These are phyloP conservation scores for Verticillium longisporum DNA, from an alignment of 2,329 filamentous ascomycete genomes.

Conservation along the genomic window DNA sequence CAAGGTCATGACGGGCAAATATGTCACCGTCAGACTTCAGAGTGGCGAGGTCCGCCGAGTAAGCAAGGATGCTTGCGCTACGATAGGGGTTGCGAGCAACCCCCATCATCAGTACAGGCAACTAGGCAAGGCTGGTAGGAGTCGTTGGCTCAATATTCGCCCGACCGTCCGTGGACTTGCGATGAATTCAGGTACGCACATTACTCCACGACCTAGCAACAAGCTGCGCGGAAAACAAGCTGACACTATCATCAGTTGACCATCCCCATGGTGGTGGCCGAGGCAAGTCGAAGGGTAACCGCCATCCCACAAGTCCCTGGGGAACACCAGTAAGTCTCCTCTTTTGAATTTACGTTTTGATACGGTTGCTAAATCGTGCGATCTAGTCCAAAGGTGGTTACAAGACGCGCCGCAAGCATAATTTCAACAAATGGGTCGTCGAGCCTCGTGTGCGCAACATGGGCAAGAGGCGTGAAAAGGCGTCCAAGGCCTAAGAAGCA, in stretches of 20 bases:
- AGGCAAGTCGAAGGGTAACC: slow-evolving; percentile 98
- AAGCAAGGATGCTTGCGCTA: slow-evolving; percentile 87
- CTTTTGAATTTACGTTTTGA: neutral
- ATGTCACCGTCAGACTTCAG: slow-evolving; percentile 79
- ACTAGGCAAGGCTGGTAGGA: slow-evolving; percentile 90
- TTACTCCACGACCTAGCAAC: neutral
- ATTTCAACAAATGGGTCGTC: slow-evolving; percentile 88
- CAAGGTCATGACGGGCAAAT: slow-evolving; percentile 61
- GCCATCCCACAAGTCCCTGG: slow-evolving; percentile 93
- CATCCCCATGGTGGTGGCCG: slow-evolving; percentile 98
- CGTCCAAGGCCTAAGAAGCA: slow-evolving; percentile 13
- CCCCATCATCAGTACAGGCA: slow-evolving; percentile 83
- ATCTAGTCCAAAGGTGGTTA: slow-evolving; percentile 72
- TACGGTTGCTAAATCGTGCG: neutral
- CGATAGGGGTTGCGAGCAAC: slow-evolving; percentile 92
- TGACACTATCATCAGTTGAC: slow-evolving; percentile 51
- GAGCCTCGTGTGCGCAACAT: slow-evolving; percentile 79
- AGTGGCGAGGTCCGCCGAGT: slow-evolving; percentile 90
- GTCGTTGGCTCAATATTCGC: slow-evolving; percentile 86
- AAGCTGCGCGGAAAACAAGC: neutral
- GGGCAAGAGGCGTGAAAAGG: slow-evolving; percentile 75
- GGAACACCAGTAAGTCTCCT: slow-evolving; percentile 72
- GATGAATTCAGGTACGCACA: slow-evolving; percentile 84
- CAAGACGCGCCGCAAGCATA: slow-evolving; percentile 86
- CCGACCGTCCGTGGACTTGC: slow-evolving; percentile 95